phyloP scores from a whole-genome alignment of 441 rosid species.

The California macrophylla region DNA sequence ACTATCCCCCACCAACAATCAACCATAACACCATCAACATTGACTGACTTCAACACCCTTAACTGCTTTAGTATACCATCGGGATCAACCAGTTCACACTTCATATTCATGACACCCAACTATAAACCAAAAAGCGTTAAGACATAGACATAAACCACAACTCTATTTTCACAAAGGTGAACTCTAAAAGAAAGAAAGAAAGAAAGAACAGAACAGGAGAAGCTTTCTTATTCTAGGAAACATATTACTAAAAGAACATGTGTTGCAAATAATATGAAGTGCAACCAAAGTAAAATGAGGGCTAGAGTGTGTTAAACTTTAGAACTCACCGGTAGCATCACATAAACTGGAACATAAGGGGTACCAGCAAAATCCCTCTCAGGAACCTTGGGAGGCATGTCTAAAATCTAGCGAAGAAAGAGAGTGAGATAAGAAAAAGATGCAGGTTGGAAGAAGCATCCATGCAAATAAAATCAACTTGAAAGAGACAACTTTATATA shows the following conservation, averaged over 20 bases:
- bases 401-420: constrained; percentile 40
- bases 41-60: constrained; percentile 63
- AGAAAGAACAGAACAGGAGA: constrained; percentile 1
- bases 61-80: constrained; percentile 79
- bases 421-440: background rate
- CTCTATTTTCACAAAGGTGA: background rate
- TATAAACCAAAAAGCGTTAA: constrained; percentile 27
- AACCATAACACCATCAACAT: constrained; percentile 74
- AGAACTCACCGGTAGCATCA: constrained; percentile 82
- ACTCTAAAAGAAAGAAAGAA: background rate
- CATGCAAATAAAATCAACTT: constrained; percentile 16
- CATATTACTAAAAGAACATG: background rate
- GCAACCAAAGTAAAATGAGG: background rate
- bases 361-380: constrained; percentile 80
- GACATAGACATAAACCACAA: constrained; percentile 5
- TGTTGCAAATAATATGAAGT: background rate
- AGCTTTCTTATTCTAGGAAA: background rate
- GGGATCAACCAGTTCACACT: constrained; percentile 83
- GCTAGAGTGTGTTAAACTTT: constrained; percentile 5
- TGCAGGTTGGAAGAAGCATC: constrained; percentile 1
- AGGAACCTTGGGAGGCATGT: constrained; percentile 39
- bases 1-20: constrained; percentile 99
- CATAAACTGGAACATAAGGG: constrained; percentile 75
- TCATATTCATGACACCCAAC: constrained; percentile 88
- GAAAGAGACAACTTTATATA: constrained; percentile 9